Base-by-base conservation (phyloP, 805 yeast genomes). In the Spathaspora gorwiae region DNA sequence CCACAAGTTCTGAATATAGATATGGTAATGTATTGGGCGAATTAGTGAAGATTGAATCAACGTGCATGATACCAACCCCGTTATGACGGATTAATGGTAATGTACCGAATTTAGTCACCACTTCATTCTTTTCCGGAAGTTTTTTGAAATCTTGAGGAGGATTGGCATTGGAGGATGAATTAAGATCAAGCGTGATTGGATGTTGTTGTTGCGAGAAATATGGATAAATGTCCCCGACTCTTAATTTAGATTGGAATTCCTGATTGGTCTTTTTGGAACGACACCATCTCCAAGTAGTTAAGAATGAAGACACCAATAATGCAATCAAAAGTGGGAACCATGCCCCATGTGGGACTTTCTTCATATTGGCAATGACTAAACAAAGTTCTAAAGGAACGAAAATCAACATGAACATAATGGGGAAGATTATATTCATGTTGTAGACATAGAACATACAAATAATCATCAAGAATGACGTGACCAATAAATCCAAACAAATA, bases 291-390 rank as follows among this genome's bases (percentile, higher is more conserved):
- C 83, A 78, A 46, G 68, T 61, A 5, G 60, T 37, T 35, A 79
- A 64, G 45, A 73, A 71, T 0, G 46, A 34, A 47, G 68, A 61
- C 37, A 66, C 54, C 3, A 76, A n/a, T 2, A 57, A 61, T 7
- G 78, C 57, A 56, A 78, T 65, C 64, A 72, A 61, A 30, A 80
- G 57, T 1, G 84, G 79, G 53, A 79, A 78, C 85, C 84, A 80
- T 1, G 83, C 85, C 34, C 84, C 85, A 48, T 75, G 77, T 0
- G 75, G 72, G 2, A 80, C 71, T 56, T 80, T 80, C 51, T 66
- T 70, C 51, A 76, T 50, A 44, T 77, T 79, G 4, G 83, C 70
- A 43, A 70, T 59, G 13, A 79, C 66, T 53, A 78, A 60, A 36
- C 69, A 56, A 36, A 64, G 50, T 52, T 80, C 84, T 32, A 80